These are phyloP conservation scores for Phialocephala subalpina DNA, from an alignment of 2,329 filamentous ascomycete species.

Conservation along the genomic window DNA sequence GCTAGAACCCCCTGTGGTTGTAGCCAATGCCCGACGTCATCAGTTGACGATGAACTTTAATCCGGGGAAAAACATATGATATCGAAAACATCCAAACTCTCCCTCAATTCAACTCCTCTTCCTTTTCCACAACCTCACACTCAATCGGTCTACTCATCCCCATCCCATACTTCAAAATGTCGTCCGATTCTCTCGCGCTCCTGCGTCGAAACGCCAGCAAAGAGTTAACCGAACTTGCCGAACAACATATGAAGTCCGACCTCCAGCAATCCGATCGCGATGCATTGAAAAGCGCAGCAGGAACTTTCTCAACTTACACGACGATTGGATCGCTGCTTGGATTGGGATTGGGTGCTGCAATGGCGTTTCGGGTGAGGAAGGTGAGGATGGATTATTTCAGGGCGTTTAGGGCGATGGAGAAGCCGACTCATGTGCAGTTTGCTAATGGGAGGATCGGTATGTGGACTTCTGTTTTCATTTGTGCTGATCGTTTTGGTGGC, in stretches of 20 bases:
- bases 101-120: background rate
- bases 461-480: constrained; percentile 21
- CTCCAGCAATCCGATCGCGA: constrained; percentile 26
- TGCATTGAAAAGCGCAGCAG: constrained; percentile 52
- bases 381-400: constrained; percentile 66
- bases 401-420: constrained; percentile 66
- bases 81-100: background rate
- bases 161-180: constrained; percentile 19
- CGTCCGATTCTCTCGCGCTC: constrained; percentile 27
- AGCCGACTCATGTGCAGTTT: constrained; percentile 68
- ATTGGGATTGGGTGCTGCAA: constrained; percentile 63
- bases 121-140: background rate
- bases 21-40: background rate
- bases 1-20: no score
- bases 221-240: constrained; percentile 24
- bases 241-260: constrained; percentile 28
- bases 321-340: constrained; percentile 67
- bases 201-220: constrained; percentile 23
- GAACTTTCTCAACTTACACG: constrained; percentile 61
- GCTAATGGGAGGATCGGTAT: constrained; percentile 64
- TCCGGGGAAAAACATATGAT: background rate
- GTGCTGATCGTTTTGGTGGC: background rate
- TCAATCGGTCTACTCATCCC: background rate
- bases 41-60: background rate
- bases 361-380: constrained; percentile 63